Conservation (phyloP, 2,329 filamentous ascomycete species). For the Diaporthe sp. region DNA sequence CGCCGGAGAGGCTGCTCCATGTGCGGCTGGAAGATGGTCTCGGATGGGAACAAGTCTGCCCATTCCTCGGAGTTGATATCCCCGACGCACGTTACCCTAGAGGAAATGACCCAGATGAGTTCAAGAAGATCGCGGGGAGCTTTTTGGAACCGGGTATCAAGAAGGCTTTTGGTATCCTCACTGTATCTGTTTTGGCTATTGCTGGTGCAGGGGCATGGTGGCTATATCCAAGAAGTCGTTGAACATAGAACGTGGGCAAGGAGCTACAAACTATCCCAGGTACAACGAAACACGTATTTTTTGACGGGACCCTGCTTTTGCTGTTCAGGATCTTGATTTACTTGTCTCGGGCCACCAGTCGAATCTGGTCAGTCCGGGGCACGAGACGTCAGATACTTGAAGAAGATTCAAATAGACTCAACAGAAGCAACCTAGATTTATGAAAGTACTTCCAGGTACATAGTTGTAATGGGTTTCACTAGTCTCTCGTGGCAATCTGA, state of each 20-base stretch:
- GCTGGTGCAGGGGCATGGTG: neutral
- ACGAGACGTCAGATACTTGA: neutral
- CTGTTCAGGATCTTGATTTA: neutral
- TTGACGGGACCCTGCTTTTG: neutral
- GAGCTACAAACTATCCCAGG: neutral
- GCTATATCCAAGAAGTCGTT: neutral
- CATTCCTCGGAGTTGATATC: neutral
- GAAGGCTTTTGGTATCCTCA: neutral
- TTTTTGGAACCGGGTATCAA: conserved; percentile 6
- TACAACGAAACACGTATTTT: fast-evolving
- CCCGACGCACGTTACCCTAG: neutral
- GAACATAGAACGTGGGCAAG: neutral
- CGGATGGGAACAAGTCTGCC: conserved; percentile 9
- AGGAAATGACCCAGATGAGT: neutral
- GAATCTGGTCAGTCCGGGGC: neutral
- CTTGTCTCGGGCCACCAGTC: neutral
- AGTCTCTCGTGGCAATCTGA: neutral
- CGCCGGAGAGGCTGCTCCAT: conserved; percentile 4
- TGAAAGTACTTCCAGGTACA: neutral
- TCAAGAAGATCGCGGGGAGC: neutral
- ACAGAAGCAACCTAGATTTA: neutral
- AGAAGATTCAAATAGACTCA: neutral
- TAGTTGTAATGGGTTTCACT: neutral
- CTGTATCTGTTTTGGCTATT: neutral
- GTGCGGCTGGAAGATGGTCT: conserved; percentile 4